phyloP scores from a whole-genome alignment of 1,284 basidiomycete species.

The Thelephora terrestris region DNA sequence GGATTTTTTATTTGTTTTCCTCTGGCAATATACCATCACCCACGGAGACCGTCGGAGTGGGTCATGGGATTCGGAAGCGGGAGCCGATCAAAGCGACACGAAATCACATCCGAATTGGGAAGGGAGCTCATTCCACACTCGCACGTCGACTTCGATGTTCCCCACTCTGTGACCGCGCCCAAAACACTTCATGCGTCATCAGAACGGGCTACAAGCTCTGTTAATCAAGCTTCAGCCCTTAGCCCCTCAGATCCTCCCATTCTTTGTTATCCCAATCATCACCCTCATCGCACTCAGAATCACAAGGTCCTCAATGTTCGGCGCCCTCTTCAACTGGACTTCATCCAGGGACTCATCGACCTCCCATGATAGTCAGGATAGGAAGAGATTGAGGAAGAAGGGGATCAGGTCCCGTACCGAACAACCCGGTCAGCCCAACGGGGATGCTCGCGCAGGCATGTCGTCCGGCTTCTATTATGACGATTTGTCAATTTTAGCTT shows the following conservation, averaged over 20 bases:
- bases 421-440: conserved; percentile 27
- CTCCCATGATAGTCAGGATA: conserved; percentile 23
- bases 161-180: not conserved
- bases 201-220: not conserved
- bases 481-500: not conserved
- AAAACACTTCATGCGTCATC: conserved; percentile 1
- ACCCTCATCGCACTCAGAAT: conserved; percentile 37
- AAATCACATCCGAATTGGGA: no score
- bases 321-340: conserved; percentile 53
- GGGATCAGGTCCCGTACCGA: conserved; percentile 42
- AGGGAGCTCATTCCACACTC: not conserved
- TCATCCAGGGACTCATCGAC: conserved; percentile 17
- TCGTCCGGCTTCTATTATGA: not conserved
- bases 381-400: conserved; percentile 39
- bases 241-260: conserved; percentile 38
- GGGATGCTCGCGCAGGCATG: conserved; percentile 7
- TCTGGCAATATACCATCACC: not conserved
- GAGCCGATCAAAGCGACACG: no score
- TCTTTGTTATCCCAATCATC: conserved; percentile 42
- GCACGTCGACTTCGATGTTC: conserved; percentile 1
- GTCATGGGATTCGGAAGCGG: not conserved
- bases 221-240: not conserved
- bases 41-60: not conserved
- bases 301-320: conserved; percentile 25
- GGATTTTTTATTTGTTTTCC: conserved; percentile 19